Evolutionary conservation across 1,284 basidiomycete species (phyloP).

Genomic region (Vanrija pseudolonga): DNA sequence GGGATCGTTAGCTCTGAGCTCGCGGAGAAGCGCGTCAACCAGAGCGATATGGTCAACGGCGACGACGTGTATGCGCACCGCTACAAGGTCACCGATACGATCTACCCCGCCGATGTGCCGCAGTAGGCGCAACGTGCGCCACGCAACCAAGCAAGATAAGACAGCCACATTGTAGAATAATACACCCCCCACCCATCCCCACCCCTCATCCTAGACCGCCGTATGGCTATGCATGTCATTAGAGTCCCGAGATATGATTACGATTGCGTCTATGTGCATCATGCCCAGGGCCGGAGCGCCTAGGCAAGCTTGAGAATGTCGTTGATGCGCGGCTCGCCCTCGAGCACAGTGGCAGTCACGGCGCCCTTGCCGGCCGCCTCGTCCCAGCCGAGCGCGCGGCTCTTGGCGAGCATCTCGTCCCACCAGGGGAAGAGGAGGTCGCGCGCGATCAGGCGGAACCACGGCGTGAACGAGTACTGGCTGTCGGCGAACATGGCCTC

Average conservation of each 20-base stretch:
- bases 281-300: too few relatives aligned
- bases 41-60: constrained; percentile 25
- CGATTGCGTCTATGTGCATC: too few relatives aligned
- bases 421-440: constrained; percentile 99
- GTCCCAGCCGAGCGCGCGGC: constrained; percentile 58
- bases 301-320: constrained; percentile 60
- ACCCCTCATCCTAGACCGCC: too few relatives aligned
- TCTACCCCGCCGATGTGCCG: constrained; percentile 6
- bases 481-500: constrained; percentile 83
- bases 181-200: too few relatives aligned
- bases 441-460: constrained; percentile 97
- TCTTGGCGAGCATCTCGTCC: constrained; percentile 72
- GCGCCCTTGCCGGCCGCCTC: constrained; percentile 48
- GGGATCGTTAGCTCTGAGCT: constrained; percentile 25
- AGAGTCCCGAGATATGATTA: too few relatives aligned
- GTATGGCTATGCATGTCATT: too few relatives aligned
- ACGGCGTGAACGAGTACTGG: constrained; percentile 86
- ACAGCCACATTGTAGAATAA: too few relatives aligned
- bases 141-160: too few relatives aligned
- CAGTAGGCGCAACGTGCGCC: too few relatives aligned
- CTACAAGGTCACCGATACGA: constrained; percentile 18
- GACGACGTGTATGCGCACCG: constrained; percentile 18
- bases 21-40: constrained; percentile 7
- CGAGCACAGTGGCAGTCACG: constrained; percentile 37
- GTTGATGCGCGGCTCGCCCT: constrained; percentile 51